phyloP scores from a whole-genome alignment of 371 early-diverging fungal genomes.

The Apophysomyces sp. region DNA sequence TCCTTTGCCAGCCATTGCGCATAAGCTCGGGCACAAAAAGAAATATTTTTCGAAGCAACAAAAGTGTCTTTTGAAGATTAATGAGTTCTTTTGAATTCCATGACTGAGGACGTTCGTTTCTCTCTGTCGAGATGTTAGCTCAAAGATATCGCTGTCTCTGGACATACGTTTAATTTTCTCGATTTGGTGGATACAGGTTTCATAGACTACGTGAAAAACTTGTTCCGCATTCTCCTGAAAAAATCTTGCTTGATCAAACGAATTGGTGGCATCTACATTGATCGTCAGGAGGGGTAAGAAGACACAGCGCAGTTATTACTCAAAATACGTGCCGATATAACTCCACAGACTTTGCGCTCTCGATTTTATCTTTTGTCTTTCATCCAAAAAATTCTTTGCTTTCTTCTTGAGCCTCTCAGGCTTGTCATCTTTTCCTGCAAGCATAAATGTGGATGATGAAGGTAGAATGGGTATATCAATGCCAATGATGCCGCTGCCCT shows the following conservation, averaged over 20 bases:
- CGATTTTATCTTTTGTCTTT: constrained; percentile 72
- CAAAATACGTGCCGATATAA: constrained; percentile 59
- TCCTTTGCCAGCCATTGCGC: constrained; percentile 72
- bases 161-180: constrained; percentile 73
- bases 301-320: constrained; percentile 1
- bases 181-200: constrained; percentile 67
- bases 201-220: constrained; percentile 68
- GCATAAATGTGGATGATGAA: constrained; percentile 42
- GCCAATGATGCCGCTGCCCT: constrained; percentile 61
- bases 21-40: constrained; percentile 67
- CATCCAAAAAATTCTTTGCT: constrained; percentile 76
- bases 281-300: constrained; percentile 4
- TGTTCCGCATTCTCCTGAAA: constrained; percentile 77
- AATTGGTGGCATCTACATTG: constrained; percentile 63
- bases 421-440: constrained; percentile 43
- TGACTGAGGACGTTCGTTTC: constrained; percentile 47
- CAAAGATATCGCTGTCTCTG: background rate
- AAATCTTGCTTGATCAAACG: constrained; percentile 76
- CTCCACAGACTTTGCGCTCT: constrained; percentile 68
- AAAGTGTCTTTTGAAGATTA: constrained; percentile 62
- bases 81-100: constrained; percentile 67
- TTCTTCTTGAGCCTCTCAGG: constrained; percentile 67
- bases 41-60: constrained; percentile 68
- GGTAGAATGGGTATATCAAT: constrained; percentile 34
- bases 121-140: constrained; percentile 17